Conservation (phyloP, 441 rosid genomes). For the Bocquillonia castaneifolia region DNA sequence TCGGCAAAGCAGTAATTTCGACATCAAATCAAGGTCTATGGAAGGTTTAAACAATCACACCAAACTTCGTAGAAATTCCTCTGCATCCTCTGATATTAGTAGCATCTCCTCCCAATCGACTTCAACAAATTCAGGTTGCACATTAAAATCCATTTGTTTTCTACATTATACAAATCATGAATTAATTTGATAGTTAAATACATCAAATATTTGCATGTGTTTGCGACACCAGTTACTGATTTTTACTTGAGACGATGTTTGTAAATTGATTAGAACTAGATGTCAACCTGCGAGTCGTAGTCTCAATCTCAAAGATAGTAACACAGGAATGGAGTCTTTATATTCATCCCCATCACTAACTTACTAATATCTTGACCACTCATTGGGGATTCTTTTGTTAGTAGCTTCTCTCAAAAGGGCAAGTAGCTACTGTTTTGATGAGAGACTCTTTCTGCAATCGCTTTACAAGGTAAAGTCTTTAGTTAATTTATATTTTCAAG, state of each 20-base stretch:
- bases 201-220: not conserved
- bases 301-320: not conserved
- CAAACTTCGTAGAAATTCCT: slow-evolving; percentile 60
- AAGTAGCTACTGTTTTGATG: slow-evolving; percentile 73
- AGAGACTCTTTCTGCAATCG: slow-evolving; percentile 69
- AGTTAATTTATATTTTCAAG: not conserved
- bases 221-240: not conserved
- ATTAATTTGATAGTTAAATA: not conserved
- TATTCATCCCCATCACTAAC: not conserved
- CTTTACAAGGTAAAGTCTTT: slow-evolving; percentile 64
- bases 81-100: slow-evolving; percentile 67
- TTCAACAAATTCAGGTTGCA: slow-evolving; percentile 46
- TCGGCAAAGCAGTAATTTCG: slow-evolving; percentile 49
- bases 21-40: slow-evolving; percentile 49
- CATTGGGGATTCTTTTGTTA: slow-evolving; percentile 19
- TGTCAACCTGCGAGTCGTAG: not conserved
- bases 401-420: slow-evolving; percentile 50
- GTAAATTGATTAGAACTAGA: not conserved
- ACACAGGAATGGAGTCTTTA: not conserved
- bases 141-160: not conserved
- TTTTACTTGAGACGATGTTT: not conserved
- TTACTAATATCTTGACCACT: slow-evolving; percentile 3
- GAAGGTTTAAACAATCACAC: slow-evolving; percentile 42
- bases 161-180: not conserved
- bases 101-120: slow-evolving; percentile 48